phyloP scores from a whole-genome alignment of 768 basidiomycete species.

The Brasilioporus rufonigricans region DNA sequence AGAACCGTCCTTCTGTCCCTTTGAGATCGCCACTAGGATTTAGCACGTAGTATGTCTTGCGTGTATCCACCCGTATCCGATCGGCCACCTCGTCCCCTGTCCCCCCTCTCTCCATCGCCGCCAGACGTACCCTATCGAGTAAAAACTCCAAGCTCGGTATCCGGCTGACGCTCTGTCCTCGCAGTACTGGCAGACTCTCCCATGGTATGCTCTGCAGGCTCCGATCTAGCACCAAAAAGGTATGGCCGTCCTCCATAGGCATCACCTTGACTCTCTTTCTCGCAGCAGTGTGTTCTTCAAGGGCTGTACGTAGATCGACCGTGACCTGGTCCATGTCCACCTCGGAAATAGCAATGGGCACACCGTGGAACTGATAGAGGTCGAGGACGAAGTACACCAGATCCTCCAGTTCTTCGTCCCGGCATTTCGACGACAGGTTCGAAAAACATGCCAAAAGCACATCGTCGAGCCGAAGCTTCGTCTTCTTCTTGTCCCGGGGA shows the following conservation, averaged over 20 bases:
- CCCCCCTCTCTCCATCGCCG: conserved; percentile 39
- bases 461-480: conserved; percentile 62
- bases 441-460: conserved; percentile 84
- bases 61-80: conserved; percentile 58
- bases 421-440: conserved; percentile 73
- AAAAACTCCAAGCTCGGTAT: conserved; percentile 89
- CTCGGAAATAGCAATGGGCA: conserved; percentile 85
- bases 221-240: conserved; percentile 89
- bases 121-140: conserved; percentile 72
- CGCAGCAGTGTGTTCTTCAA: conserved; percentile 65
- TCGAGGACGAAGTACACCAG: conserved; percentile 92
- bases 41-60: conserved; percentile 77
- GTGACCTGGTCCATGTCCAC: conserved; percentile 90
- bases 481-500: conserved; percentile 59
- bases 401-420: conserved; percentile 95
- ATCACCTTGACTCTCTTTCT: conserved; percentile 32
- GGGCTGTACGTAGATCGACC: conserved; percentile 71
- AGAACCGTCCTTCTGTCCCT: conserved; percentile 80
- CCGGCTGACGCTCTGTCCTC: conserved; percentile 86
- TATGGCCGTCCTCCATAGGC: conserved; percentile 56
- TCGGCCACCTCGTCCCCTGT: conserved; percentile 32
- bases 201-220: conserved; percentile 88
- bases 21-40: conserved; percentile 92
- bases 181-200: conserved; percentile 89
- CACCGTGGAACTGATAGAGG: conserved; percentile 90